These are phyloP conservation scores for Eutypella sp. DNA, from an alignment of 2,329 filamentous ascomycete genomes.

Conservation along the genomic window DNA sequence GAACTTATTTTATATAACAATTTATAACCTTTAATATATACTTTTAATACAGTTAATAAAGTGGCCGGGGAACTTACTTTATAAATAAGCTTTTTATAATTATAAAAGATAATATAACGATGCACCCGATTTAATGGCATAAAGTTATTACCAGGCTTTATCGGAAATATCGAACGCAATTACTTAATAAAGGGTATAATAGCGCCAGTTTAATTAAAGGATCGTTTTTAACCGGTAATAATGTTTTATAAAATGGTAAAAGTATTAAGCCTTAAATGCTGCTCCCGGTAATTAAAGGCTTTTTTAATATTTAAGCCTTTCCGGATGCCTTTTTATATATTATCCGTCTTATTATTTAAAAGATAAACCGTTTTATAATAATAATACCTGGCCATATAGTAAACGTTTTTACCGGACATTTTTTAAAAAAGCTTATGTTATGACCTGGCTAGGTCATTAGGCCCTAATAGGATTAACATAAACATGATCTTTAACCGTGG, in stretches of 20 bases:
- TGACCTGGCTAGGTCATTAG: no score
- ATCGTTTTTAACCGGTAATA: background rate
- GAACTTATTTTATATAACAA: slow-evolving; percentile 25
- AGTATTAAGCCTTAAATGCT: background rate
- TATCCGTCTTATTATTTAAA: background rate
- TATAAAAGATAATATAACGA: slow-evolving; percentile 31
- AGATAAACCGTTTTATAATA: background rate
- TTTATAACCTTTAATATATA: slow-evolving; percentile 30
- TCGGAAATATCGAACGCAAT: background rate
- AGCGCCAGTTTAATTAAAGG: background rate
- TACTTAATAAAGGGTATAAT: background rate
- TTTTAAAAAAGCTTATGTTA: background rate
- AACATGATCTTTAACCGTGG: no score
- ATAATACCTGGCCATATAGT: background rate
- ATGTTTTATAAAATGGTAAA: background rate
- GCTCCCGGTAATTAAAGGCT: background rate
- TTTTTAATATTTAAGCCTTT: background rate
- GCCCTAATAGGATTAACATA: no score
- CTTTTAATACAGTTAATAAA: slow-evolving; percentile 28
- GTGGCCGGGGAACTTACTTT: slow-evolving; percentile 28
- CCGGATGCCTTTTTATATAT: slow-evolving; percentile 1
- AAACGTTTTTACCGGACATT: background rate
- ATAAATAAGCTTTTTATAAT: slow-evolving; percentile 33
- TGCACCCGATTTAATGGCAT: slow-evolving; percentile 29
- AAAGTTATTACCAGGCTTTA: background rate